Conservation (phyloP, 73 alveolate species). For the Paramecium primaurelia region DNA sequence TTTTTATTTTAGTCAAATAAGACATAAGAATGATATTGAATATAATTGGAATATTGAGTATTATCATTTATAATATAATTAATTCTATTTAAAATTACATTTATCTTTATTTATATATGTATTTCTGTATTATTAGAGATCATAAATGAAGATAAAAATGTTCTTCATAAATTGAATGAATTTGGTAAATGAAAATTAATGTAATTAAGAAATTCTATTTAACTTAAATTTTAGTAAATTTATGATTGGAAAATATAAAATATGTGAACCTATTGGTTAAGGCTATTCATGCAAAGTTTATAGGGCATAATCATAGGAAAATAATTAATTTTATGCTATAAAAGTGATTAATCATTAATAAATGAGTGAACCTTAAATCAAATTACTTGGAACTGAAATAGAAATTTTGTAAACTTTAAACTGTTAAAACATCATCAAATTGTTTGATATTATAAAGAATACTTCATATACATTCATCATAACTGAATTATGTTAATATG, state of each 20-base stretch:
- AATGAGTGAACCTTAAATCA: not conserved
- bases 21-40: not conserved
- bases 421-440: not conserved
- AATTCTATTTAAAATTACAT: not conserved
- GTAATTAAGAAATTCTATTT: not conserved
- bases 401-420: not conserved
- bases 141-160: not conserved
- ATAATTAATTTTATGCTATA: not conserved
- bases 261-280: not conserved
- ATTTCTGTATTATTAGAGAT: not conserved
- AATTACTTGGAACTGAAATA: not conserved
- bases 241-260: not conserved
- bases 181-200: not conserved
- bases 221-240: not conserved
- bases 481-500: conserved; percentile 24
- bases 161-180: not conserved
- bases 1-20: not conserved
- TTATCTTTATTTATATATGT: not conserved
- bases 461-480: not conserved
- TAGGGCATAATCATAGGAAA: not conserved
- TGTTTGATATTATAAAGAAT: not conserved
- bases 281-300: conserved; percentile 6
- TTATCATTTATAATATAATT: not conserved
- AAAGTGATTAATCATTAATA: not conserved
- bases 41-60: not conserved